These are phyloP conservation scores for Apiotrichum siamense DNA, from an alignment of 1,284 basidiomycete genomes.

Conservation along the genomic window DNA sequence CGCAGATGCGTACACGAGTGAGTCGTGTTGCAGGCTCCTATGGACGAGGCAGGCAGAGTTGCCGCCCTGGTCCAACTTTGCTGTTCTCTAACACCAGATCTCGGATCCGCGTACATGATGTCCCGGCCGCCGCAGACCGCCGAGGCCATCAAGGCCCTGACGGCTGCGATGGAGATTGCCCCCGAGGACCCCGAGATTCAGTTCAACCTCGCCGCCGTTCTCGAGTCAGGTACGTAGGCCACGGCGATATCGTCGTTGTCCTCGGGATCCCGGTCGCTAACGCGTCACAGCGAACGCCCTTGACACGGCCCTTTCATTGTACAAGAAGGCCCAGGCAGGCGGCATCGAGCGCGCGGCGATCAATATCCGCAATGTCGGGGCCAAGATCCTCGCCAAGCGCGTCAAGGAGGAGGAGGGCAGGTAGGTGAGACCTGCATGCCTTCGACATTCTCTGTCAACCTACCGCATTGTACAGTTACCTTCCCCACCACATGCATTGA, in stretches of 20 bases:
- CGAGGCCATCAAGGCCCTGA: constrained; percentile 80
- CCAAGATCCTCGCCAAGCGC: constrained; percentile 35
- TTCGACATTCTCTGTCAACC: no score
- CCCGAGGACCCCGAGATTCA: constrained; percentile 92
- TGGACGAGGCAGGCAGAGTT: no score
- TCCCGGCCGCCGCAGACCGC: constrained; percentile 78
- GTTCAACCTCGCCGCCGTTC: constrained; percentile 70
- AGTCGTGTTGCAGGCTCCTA: no score
- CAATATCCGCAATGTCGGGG: constrained; percentile 44
- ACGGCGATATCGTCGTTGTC: no score
- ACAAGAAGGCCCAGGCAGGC: constrained; percentile 40
- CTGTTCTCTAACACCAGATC: constrained; percentile 52
- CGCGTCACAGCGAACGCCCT: constrained; percentile 34
- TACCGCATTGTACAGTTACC: no score
- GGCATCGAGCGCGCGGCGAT: constrained; percentile 45
- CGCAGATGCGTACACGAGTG: constrained; percentile 88
- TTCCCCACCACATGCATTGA: no score
- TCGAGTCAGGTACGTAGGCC: constrained; percentile 41
- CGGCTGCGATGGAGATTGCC: constrained; percentile 75
- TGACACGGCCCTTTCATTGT: constrained; percentile 41
- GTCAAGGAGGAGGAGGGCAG: constrained; percentile 11
- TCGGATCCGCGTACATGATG: constrained; percentile 90
- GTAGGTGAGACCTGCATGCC: neutral
- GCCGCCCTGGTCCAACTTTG: no score
- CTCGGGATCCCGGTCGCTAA: neutral